Percentiles rank a stretch among this genome's conserved stretches.
Conservation (phyloP, 164 flowering plant genomes). For the Berberis vulgaris region DNA sequence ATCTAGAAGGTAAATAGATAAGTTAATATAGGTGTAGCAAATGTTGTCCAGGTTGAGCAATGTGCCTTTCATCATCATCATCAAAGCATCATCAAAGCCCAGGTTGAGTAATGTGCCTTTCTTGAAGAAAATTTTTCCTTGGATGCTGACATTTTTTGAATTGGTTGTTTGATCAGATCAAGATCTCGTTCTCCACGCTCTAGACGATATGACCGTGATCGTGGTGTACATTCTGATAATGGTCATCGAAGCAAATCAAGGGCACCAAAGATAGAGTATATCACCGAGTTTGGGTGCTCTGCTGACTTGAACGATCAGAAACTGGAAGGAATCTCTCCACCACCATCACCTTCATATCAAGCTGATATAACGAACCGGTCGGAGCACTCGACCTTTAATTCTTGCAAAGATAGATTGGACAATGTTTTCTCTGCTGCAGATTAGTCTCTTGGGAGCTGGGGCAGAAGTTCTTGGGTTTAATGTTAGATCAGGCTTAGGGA, state of each 20-base stretch:
- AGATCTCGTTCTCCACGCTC: conserved; percentile 81
- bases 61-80: conserved; percentile 55
- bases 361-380: conserved; percentile 84
- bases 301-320: conserved; percentile 49
- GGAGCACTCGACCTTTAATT: conserved; percentile 97
- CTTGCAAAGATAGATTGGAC: conserved; percentile 89
- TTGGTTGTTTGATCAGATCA: conserved; percentile 47
- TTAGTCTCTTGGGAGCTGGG: conserved; percentile 40
- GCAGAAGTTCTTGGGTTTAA: conserved; percentile 48
- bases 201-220: conserved; percentile 74
- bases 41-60: background rate
- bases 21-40: background rate
- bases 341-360: conserved; percentile 76
- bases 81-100: conserved; percentile 78
- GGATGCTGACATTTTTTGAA: conserved; percentile 77
- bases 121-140: conserved; percentile 5
- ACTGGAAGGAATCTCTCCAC: conserved; percentile 80
- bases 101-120: conserved; percentile 44
- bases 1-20: conserved; percentile 54
- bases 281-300: conserved; percentile 94
- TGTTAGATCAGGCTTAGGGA: conserved; percentile 35
- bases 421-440: conserved; percentile 90
- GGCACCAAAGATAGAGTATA: conserved; percentile 79
- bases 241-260: conserved; percentile 56
- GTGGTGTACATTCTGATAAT: conserved; percentile 58